phyloP scores from a whole-genome alignment of 805 yeast species.

The Wickerhamiella siamensis region DNA sequence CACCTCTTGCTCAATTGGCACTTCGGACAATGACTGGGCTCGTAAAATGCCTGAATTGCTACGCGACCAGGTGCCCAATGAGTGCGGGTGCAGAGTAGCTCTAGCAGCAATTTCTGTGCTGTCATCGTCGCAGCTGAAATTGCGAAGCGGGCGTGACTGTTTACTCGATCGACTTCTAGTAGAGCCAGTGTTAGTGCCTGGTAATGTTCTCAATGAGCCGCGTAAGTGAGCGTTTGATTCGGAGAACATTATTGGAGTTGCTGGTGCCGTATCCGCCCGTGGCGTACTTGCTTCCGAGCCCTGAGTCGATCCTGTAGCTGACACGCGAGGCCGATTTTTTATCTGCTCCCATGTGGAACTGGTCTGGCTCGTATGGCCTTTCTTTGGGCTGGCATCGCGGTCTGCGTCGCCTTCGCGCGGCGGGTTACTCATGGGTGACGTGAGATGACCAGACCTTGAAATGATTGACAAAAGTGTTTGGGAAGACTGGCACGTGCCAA shows the following conservation, averaged over 20 bases:
- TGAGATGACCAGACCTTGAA: too few relatives aligned
- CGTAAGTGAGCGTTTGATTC: not conserved
- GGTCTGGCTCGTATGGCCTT: not conserved
- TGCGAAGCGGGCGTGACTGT: not conserved
- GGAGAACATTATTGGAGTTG: too few relatives aligned
- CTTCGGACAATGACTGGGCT: not conserved
- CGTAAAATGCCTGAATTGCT: not conserved
- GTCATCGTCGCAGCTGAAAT: conserved; percentile 12
- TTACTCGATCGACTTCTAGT: not conserved
- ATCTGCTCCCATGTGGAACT: not conserved
- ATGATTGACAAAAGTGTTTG: too few relatives aligned
- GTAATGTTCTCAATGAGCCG: not conserved
- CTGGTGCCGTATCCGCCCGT: too few relatives aligned
- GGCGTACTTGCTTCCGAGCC: too few relatives aligned
- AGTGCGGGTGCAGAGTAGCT: conserved; percentile 2
- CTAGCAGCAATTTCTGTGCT: conserved; percentile 7
- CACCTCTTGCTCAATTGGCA: conserved; percentile 11
- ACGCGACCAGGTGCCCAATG: not conserved
- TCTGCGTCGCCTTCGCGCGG: not conserved
- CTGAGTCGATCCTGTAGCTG: too few relatives aligned
- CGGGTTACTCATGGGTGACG: not conserved
- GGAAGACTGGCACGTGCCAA: too few relatives aligned
- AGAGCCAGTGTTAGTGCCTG: not conserved
- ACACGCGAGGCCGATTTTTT: not conserved
- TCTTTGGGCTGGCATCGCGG: not conserved